Percentiles rank a stretch among this genome's conserved stretches.
phyloP scores from a whole-genome alignment of 2,329 filamentous ascomycete genomes.

The Elsinoe necatrix region DNA sequence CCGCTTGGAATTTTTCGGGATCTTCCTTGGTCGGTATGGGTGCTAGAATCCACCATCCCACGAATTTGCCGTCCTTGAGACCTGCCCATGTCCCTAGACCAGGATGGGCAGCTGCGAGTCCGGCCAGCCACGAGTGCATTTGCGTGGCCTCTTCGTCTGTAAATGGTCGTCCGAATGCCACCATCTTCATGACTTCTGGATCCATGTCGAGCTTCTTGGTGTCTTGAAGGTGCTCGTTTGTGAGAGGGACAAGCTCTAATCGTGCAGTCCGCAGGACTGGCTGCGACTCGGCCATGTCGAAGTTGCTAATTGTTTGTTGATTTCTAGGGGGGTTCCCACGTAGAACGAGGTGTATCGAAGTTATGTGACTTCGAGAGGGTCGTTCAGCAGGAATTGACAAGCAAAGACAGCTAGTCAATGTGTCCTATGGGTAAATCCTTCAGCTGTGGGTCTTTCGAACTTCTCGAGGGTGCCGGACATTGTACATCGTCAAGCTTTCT shows the following conservation, averaged over 20 bases:
- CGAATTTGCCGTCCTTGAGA: constrained; percentile 22
- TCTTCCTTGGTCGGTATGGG: constrained; percentile 15
- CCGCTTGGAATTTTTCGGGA: not conserved
- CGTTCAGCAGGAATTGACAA: too few species aligned
- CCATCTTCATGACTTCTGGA: constrained; percentile 16
- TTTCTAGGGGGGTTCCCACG: not conserved
- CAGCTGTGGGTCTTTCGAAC: too few species aligned
- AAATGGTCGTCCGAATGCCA: constrained; percentile 15
- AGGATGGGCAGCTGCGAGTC: constrained; percentile 6
- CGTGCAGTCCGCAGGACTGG: constrained; percentile 4
- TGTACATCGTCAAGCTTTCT: too few species aligned
- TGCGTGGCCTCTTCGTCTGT: constrained; percentile 16
- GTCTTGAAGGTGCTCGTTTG: constrained; percentile 8
- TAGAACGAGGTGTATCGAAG: not conserved
- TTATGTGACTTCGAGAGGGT: too few species aligned
- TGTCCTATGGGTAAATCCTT: too few species aligned
- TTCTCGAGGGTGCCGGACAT: too few species aligned
- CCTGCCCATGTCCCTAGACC: constrained; percentile 16
- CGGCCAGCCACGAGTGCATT: constrained; percentile 15
- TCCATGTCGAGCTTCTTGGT: constrained; percentile 16
- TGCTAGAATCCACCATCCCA: constrained; percentile 28
- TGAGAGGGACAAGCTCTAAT: constrained; percentile 14
- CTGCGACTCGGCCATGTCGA: constrained; percentile 6
- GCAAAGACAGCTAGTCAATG: too few species aligned
- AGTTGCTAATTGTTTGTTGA: not conserved